Evolutionary conservation across 805 yeast genomes (phyloP).

Genomic region (Candida dajiaensis): DNA sequence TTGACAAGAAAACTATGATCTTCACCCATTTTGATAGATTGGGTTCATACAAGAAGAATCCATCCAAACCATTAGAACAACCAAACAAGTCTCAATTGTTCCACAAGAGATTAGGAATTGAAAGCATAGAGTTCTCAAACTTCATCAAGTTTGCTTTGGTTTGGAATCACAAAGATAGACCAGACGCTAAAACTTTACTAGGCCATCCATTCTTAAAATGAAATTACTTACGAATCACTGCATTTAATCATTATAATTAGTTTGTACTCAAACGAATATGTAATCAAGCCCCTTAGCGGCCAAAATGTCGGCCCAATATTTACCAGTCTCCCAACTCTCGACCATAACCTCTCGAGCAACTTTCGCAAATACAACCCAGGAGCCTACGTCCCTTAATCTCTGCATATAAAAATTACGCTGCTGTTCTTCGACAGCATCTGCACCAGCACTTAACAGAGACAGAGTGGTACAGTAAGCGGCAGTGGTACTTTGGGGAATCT

Average conservation of each 20-base stretch:
- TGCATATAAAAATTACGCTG: conserved; percentile 29
- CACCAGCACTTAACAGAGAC: conserved; percentile 48
- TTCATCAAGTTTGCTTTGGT: conserved; percentile 26
- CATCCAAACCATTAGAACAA: conserved; percentile 14
- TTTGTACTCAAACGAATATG: conserved; percentile 32
- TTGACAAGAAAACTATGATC: conserved; percentile 27
- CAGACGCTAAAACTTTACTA: conserved; percentile 44
- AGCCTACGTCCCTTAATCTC: conserved; percentile 36
- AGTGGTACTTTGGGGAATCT: conserved; percentile 38
- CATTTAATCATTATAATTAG: neutral
- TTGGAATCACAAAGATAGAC: conserved; percentile 49
- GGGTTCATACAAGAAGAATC: conserved; percentile 21
- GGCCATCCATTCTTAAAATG: conserved; percentile 44
- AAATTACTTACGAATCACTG: neutral
- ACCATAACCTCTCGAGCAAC: conserved; percentile 33
- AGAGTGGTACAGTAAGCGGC: conserved; percentile 49
- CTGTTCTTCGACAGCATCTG: conserved; percentile 38
- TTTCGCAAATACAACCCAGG: conserved; percentile 13
- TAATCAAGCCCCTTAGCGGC: conserved; percentile 37
- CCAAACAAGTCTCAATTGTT: conserved; percentile 16
- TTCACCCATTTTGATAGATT: conserved; percentile 30
- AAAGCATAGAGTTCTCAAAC: conserved; percentile 18
- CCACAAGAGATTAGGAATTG: conserved; percentile 9
- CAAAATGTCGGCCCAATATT: conserved; percentile 48
- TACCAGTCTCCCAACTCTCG: conserved; percentile 48